Evolutionary conservation across 257 asterid species (phyloP), one percentile per base, ranked within the genome.

Genomic region (Fraxinus americana): DNA sequence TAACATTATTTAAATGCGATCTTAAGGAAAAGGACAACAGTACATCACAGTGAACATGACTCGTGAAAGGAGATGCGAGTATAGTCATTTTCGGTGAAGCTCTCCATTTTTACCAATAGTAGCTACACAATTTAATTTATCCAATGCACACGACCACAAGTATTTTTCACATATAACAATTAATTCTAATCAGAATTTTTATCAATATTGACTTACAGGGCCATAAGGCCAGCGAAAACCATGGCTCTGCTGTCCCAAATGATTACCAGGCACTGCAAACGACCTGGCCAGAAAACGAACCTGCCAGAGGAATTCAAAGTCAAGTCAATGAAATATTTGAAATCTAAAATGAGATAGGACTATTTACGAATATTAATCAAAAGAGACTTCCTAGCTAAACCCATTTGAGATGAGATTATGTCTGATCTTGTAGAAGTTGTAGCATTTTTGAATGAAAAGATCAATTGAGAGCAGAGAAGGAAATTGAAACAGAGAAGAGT

Each of bases 191-290:
- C 34, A 45, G 17, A 30, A 36, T 38, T 72, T 67, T 50, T 4
- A 30, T 12, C 72, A 39, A 39, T 68, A 67, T 75, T 8, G 66
- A 71, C 97, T 91, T 89, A 96, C 98, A 45, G 98, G 95, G 68
- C 99, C 99, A 77, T 91, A 93, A 73, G 98, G 99, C 99, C 99
- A 96, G 77, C 97, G 91, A 82, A 91, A 96, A 76, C 98, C 98
- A 88, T 93, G 96, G 86, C 97, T 96, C 74, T 92, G 98, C 87
- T 96, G 98, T 63, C 99, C 99, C 67, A 96, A 90, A 89, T 96
- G 96, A 89, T 93, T 93, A 54, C 98, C 98, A n/a, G 98, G 99
- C 14, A 96, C 95, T 21, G 89, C 97, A 81, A 93, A 92, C 39
- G 98, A 93, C 86, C 97, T 89, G 8, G 97, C 98, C 83, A 96